Evolutionary conservation across 805 yeast genomes (phyloP).

Genomic region (Starmerella apis): DNA sequence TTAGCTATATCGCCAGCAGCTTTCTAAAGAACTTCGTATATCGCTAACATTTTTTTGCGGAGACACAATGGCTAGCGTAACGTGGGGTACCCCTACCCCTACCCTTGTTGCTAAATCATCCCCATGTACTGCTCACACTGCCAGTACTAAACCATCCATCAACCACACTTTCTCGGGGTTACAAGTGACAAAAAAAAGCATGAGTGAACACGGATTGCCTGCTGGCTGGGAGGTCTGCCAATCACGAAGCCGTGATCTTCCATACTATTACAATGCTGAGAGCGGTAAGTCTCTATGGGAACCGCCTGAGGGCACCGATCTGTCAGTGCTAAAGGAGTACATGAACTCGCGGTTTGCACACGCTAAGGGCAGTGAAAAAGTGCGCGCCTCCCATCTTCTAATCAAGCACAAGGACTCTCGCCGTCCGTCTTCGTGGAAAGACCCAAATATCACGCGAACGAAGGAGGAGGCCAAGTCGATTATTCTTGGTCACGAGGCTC

Average conservation of each 20-base stretch:
- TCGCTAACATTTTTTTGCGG: no score
- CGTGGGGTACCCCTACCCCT: slow-evolving; percentile 5
- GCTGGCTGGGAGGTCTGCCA: slow-evolving; percentile 70
- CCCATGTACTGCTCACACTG: no score
- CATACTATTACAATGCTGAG: slow-evolving; percentile 64
- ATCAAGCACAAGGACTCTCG: slow-evolving; percentile 76
- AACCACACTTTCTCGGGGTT: no score
- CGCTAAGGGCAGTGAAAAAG: slow-evolving; percentile 35
- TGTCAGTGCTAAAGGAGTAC: slow-evolving; percentile 47
- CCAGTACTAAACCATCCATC: no score
- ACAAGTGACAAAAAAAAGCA: no score
- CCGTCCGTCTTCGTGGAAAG: slow-evolving; percentile 87
- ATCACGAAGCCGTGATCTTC: slow-evolving; percentile 72
- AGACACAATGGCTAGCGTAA: neutral
- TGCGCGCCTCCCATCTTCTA: slow-evolving; percentile 71
- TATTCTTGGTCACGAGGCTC: slow-evolving; percentile 46
- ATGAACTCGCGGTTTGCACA: slow-evolving; percentile 33
- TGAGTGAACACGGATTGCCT: slow-evolving; percentile 52
- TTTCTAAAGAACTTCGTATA: no score
- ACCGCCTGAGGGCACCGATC: slow-evolving; percentile 76
- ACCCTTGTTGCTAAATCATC: slow-evolving; percentile 3
- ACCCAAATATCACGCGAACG: slow-evolving; percentile 58
- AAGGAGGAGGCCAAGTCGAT: slow-evolving; percentile 71
- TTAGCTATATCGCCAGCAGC: no score
- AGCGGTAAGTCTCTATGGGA: slow-evolving; percentile 79